Conservation (phyloP, 306 rosid species). For the Benincasa hispida region DNA sequence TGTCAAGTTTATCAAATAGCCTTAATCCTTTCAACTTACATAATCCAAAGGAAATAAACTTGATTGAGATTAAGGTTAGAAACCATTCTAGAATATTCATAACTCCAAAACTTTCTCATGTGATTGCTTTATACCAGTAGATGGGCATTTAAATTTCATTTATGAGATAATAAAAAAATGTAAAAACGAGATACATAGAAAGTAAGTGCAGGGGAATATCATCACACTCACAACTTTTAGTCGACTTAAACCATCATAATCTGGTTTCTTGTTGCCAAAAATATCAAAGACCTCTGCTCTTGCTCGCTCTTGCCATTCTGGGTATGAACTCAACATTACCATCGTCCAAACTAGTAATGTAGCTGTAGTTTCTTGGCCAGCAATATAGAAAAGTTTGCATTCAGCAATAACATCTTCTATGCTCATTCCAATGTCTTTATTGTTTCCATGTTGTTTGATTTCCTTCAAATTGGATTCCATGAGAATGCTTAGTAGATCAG, state of each 20-base stretch:
- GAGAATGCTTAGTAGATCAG: constrained; percentile 14
- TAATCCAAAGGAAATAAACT: neutral
- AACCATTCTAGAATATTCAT: neutral
- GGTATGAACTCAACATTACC: constrained; percentile 21
- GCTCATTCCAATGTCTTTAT: constrained; percentile 28
- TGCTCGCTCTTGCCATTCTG: constrained; percentile 40
- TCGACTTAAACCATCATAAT: constrained; percentile 28
- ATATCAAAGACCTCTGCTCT: constrained; percentile 37
- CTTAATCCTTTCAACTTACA: neutral
- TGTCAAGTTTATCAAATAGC: neutral
- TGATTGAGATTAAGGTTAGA: neutral
- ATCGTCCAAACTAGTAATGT: constrained; percentile 40
- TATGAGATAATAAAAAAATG: neutral
- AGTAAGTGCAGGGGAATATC: neutral
- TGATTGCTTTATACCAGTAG: neutral
- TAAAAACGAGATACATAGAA: neutral
- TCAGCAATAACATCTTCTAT: constrained; percentile 32
- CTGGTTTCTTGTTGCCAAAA: constrained; percentile 28
- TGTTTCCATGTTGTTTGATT: constrained; percentile 8
- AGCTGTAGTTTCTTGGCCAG: constrained; percentile 50
- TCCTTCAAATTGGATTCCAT: constrained; percentile 34
- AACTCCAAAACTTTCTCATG: neutral
- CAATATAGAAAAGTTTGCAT: constrained; percentile 18
- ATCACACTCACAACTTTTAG: constrained; percentile 45
- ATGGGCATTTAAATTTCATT: neutral